Percentiles rank a stretch among this genome's conserved stretches.
Conservation (phyloP, 202 grass and related monocot species). For the Setaria viridis region DNA sequence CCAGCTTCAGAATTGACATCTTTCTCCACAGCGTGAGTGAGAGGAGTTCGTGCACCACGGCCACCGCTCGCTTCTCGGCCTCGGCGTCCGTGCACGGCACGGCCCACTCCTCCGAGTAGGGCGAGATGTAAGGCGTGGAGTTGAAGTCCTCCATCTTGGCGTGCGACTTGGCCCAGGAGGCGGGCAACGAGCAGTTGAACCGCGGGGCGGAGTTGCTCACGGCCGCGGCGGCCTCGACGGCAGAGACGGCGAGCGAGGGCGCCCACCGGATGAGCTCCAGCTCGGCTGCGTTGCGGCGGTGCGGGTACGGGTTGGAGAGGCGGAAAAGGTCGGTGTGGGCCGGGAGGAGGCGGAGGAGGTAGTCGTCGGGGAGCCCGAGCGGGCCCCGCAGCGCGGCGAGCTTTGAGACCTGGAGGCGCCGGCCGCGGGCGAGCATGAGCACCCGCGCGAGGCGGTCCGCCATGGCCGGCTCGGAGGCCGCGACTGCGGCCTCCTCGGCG, state of each 20-base stretch:
- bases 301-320: constrained; percentile 66
- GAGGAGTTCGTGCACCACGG: constrained; percentile 80
- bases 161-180: constrained; percentile 69
- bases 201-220: constrained; percentile 31
- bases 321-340: constrained; percentile 76
- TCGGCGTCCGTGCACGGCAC: constrained; percentile 27
- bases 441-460: constrained; percentile 5
- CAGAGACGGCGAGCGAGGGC: constrained; percentile 64
- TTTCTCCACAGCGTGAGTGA: constrained; percentile 84
- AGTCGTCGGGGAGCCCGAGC: constrained; percentile 80
- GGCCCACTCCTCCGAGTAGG: constrained; percentile 57
- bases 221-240: constrained; percentile 54
- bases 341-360: constrained; percentile 80
- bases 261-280: constrained; percentile 78
- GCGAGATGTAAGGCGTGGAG: constrained; percentile 80
- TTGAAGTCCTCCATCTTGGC: constrained; percentile 82
- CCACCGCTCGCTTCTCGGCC: constrained; percentile 67
- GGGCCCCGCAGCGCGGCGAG: constrained; percentile 68
- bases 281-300: constrained; percentile 67
- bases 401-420: constrained; percentile 71
- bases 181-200: constrained; percentile 70
- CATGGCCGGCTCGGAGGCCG: constrained; percentile 74
- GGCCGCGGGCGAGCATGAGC: constrained; percentile 36
- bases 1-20: constrained; percentile 86
- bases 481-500: constrained; percentile 66